Evolutionary conservation across 129 eudicot genomes (phyloP).

Genomic region (Sambucus nigra): DNA sequence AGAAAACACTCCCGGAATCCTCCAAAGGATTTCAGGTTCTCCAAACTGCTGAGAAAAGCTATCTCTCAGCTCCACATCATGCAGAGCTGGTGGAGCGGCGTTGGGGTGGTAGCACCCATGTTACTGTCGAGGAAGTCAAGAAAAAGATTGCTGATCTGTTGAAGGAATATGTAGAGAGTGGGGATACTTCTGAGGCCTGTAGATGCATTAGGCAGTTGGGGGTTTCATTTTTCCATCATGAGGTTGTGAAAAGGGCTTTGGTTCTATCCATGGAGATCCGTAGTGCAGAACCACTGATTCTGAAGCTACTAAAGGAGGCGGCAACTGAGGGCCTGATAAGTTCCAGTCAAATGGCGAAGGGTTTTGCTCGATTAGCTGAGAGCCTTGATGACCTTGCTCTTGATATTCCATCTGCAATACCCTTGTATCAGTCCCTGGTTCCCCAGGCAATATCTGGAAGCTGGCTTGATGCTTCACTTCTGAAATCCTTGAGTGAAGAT

Average conservation of each 20-base stretch:
- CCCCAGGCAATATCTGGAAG: constrained; percentile 46
- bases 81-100: constrained; percentile 86
- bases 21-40: constrained; percentile 65
- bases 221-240: constrained; percentile 77
- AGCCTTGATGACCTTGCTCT: constrained; percentile 84
- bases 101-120: constrained; percentile 86
- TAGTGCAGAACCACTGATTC: constrained; percentile 50
- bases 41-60: constrained; percentile 76
- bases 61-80: constrained; percentile 91
- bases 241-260: constrained; percentile 75
- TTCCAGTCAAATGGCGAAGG: constrained; percentile 79
- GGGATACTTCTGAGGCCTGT: constrained; percentile 80
- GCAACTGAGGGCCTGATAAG: constrained; percentile 75
- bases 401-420: constrained; percentile 71
- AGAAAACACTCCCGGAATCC: constrained; percentile 46
- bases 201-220: constrained; percentile 70
- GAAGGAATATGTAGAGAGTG: constrained; percentile 66
- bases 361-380: constrained; percentile 58
- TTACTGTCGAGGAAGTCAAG: constrained; percentile 86
- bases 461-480: constrained; percentile 60
- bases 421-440: constrained; percentile 32
- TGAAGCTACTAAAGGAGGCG: constrained; percentile 58
- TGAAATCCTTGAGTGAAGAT: constrained; percentile 34
- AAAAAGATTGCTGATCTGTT: constrained; percentile 58
- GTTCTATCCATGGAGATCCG: constrained; percentile 72